These are phyloP conservation scores for Nicotiana obtusifolia DNA, from an alignment of 257 asterid species.

Conservation along the genomic window DNA sequence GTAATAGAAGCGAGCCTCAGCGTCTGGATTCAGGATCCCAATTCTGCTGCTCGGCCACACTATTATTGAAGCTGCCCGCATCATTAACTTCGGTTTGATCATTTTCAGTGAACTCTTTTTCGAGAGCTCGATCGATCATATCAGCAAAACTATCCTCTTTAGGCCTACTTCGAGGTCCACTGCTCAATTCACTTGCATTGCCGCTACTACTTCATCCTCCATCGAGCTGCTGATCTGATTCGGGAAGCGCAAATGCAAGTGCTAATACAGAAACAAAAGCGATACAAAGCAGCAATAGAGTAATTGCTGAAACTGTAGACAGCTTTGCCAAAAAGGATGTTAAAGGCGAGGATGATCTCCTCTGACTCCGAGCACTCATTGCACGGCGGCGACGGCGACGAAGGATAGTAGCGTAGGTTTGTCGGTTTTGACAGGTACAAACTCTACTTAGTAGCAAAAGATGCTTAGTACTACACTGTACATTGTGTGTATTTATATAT, in stretches of 20 bases:
- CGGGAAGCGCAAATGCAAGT: slow-evolving; percentile 29
- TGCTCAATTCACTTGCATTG: slow-evolving; percentile 31
- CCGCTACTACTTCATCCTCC: slow-evolving; percentile 18
- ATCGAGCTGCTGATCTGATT: slow-evolving; percentile 28
- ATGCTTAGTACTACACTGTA: background rate
- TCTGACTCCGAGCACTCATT: slow-evolving; percentile 41
- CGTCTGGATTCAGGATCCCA: no score
- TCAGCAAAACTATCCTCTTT: slow-evolving; percentile 89
- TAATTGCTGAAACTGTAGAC: slow-evolving; percentile 11
- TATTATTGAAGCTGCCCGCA: slow-evolving; percentile 95
- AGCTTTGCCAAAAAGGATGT: slow-evolving; percentile 16
- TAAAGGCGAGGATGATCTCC: slow-evolving; percentile 26
- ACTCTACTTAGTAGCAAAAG: background rate
- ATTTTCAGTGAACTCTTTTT: slow-evolving; percentile 87
- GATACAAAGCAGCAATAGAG: slow-evolving; percentile 15
- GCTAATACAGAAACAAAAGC: slow-evolving; percentile 22
- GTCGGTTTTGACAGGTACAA: slow-evolving; percentile 32
- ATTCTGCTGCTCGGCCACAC: slow-evolving; percentile 95
- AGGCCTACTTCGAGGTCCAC: slow-evolving; percentile 38
- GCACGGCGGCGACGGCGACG: slow-evolving; percentile 47
- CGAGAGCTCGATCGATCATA: slow-evolving; percentile 93
- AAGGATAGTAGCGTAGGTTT: slow-evolving; percentile 30
- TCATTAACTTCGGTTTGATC: slow-evolving; percentile 86
- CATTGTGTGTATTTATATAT: background rate
- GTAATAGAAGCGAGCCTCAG: no score